Base-by-base conservation (phyloP, 129 eudicot species). In the Smallanthus sonchifolius region DNA sequence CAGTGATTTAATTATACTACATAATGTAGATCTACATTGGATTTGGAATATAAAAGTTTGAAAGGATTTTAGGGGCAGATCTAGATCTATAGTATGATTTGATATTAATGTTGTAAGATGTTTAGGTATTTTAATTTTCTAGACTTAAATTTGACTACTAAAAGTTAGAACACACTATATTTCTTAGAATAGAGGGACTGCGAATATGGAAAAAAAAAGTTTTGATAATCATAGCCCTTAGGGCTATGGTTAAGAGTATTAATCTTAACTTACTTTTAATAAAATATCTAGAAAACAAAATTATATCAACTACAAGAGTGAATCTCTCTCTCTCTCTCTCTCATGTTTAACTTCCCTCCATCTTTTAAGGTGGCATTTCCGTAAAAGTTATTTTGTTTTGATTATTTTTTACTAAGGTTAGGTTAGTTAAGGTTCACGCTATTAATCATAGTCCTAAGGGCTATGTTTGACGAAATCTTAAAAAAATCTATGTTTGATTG, bases 121-220 rank as follows among this genome's bases (percentile, higher is more conserved):
- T 17, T 49, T 7, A 7, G 36, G 28, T 65, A 2, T 51, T 75
- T 52, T 28, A 10, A 6, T n/a, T 54, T 76, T 28, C 2, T 52
- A n/a, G 67, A n/a, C 1, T 66, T 40, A 6, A 45, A 40, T 66
- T 65, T 42, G 57, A 67, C 45, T 76, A 30, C 55, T 75, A 65
- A 67, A 39, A 74, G 45, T 45, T 36, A 54, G 36, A 63, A 19
- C 28, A 47, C 38, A 39, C 14, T 39, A 38, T 61, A 14, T 45
- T 45, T 57, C 14, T 56, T 16, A 10, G 1, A 9, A 28, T 60
- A 32, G 71, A 74, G 48, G 10, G 67, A 56, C 48, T 42, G 45
- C 10, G 69, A 6, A 16, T 74, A 32, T 61, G 60, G 60, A 17
- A 47, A 20, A 65, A 51, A 32, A 32, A 17, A 30, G 39, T 61